Evolutionary conservation across 148 eudicot genomes (phyloP), one percentile per base, ranked within the genome.

Genomic region (Rhododendron vialii): DNA sequence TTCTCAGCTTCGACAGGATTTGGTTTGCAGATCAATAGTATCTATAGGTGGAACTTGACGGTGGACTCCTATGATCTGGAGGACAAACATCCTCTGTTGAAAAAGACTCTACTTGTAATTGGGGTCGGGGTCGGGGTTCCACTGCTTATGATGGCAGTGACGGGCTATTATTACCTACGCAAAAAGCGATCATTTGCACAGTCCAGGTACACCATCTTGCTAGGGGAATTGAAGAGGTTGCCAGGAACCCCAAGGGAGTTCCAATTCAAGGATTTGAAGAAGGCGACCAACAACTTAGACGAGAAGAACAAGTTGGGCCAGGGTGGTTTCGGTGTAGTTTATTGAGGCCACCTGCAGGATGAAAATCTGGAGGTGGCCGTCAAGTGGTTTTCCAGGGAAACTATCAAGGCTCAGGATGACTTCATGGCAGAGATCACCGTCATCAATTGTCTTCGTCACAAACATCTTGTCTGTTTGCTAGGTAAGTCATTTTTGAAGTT

Each of bases 281-380:
- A 90, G 63, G 99, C 99, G 18, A 96, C 99, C 0, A 89, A 81
- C 65, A 57, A 57, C n/a, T 57, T 57, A 1, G 9, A 57, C 65
- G 24, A 57, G 65, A 57, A 57, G 7, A 18, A 18, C 3, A 5
- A 57, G 7, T 57, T 57, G 65, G 65, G 65, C 8, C 65, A 57
- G 57, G 98, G 98, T 13, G 98, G 98, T 4, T 96, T 85, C 77
- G 98, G 98, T 4, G 93, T 91, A 12, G 98, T 96, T 2, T 96
- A 92, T 41, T 89, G 50, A 84, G 98, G 98, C 50, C 30, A 82
- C 1, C 47, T 96, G 24, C 85, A 86, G 1, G 71, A 26, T 71
- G 98, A 96, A 67, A 88, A 87, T 61, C 48, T 86, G 51, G 96
- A 93, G 61, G 92, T 96, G 48, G 98, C 98, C 0, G 96, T 96